phyloP scores from a whole-genome alignment of 345 rosid species.

The Capsella bursapastoris region DNA sequence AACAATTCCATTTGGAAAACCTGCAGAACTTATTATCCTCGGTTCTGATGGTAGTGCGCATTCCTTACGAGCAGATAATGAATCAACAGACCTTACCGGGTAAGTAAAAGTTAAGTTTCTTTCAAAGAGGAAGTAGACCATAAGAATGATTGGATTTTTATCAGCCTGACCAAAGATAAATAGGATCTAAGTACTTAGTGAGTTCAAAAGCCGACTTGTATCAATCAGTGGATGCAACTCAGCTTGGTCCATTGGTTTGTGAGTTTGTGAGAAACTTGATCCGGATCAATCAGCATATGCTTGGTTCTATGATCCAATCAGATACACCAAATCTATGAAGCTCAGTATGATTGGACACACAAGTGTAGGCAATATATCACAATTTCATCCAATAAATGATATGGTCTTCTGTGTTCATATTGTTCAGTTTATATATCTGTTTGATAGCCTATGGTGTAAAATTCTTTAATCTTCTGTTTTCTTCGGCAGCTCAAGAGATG shows the following conservation, averaged over 20 bases:
- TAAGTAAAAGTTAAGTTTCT: conserved; percentile 43
- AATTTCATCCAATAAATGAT: background rate
- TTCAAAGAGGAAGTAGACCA: conserved; percentile 20
- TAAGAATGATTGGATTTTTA: conserved; percentile 6
- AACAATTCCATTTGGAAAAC: conserved; percentile 66
- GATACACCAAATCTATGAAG: background rate
- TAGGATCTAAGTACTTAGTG: conserved; percentile 17
- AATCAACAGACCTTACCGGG: conserved; percentile 63
- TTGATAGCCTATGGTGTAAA: background rate
- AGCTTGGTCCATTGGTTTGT: conserved; percentile 8
- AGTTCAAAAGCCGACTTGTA: conserved; percentile 5
- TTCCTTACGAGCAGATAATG: conserved; percentile 61
- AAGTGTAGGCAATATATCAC: conserved; percentile 1
- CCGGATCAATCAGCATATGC: conserved; percentile 8
- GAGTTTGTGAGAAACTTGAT: conserved; percentile 22
- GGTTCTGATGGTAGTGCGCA: conserved; percentile 57
- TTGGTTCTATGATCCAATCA: conserved; percentile 22
- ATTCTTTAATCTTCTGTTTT: background rate
- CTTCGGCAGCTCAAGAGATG: too few relatives aligned
- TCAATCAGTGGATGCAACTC: conserved; percentile 4
- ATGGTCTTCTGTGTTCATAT: background rate
- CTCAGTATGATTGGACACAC: background rate
- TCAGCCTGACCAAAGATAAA: conserved; percentile 1
- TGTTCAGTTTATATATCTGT: too few relatives aligned
- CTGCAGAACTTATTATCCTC: conserved; percentile 59